Evolutionary conservation across 2,329 filamentous ascomycete species (phyloP), one percentile per base, ranked within the genome.

Genomic region (Cercospora janseana): DNA sequence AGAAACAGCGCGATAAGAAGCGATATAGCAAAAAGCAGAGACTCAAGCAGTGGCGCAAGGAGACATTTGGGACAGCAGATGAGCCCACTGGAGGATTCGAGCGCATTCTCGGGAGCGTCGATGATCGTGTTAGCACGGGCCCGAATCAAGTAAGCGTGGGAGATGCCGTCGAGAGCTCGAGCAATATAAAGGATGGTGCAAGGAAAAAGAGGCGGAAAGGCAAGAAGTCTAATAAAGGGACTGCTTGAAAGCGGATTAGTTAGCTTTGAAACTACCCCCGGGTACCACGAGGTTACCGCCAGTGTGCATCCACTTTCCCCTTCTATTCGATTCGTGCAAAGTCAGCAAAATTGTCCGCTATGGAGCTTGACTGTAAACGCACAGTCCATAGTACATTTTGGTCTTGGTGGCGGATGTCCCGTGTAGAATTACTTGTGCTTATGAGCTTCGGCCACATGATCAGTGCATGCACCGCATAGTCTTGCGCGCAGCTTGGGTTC

Each of bases 1-100:
- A 94, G 79, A 97, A 97, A 78, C 79, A 80, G 60, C 87, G 85
- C 63, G 93, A 98, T 66, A 83, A 84, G 73, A 95, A 95, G 77
- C 80, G 81, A 62, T 78, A 97, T 23, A 87, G 88, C 58, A 98
- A 97, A 80, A 97, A 97, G 75, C 88, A 88, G 6, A 79, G 92
- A 15, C 75, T 98, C 54, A 78, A 90, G 65, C 81, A 96, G 72
- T 98, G 93, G 93, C 82, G 83, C 40, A 77, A 79, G 64, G 82
- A 85, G 29, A 82, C 79, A 0, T 86, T 86, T 70, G 83, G 83
- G 4, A 73, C 78, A 58, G 76, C 79, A 48, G 75, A 82, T 4
- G 81, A 78, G 6, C 58, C 72, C 3, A 70, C 46, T 44, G 72
- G 70, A 20, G 71, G 70, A 4, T 75, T 74, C 55, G 63, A 66